Evolutionary conservation across 805 yeast genomes (phyloP), one percentile per base, ranked within the genome.

Genomic region (Blastobotrys attinorum): DNA sequence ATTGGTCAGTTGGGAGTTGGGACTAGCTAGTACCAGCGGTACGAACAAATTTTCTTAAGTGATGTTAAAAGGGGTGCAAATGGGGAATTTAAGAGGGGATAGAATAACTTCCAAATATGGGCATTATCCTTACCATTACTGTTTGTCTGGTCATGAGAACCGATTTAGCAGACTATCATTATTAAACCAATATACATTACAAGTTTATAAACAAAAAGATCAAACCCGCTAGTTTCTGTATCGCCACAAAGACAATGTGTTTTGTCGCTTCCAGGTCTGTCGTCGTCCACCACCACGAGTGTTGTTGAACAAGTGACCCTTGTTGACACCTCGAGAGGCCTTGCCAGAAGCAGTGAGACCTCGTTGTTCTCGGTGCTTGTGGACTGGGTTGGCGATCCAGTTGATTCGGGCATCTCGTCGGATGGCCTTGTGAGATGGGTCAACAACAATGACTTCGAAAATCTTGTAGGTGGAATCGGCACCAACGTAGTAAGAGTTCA

Each of bases 241-340:
- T 83, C 98, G 86, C 98, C 98, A 90, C 76, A 90, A 76, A 62
- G 95, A 83, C 70, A 90, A 80, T 64, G 98, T 92, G 92, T 90
- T 92, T 79, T 90, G 88, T 73, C 79, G 85, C 87, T 90, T 92
- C 98, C 98, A 90, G 77, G 90, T 92, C 87, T 90, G 94, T 74
- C 95, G 85, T 77, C 97, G 88, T 71, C 98, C 98, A 65, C 96
- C 88, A 65, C 75, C 72, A 8, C 29, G 29, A 80, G 97, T 90
- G 83, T 90, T 88, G 96, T 83, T 79, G 96, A 66, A 92, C 73
- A 78, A 77, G 90, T 92, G 98, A 73, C 98, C 98, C 86, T 90
- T 92, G 95, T 89, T 88, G 82, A 92, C 87, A 86, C 98, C 98
- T 82, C 98, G 85, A 75, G 95, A 87, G 75, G 88, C 83, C 94